These are phyloP conservation scores for Chaetothyriales sp. DNA, from an alignment of 2,329 filamentous ascomycete genomes.

Conservation along the genomic window DNA sequence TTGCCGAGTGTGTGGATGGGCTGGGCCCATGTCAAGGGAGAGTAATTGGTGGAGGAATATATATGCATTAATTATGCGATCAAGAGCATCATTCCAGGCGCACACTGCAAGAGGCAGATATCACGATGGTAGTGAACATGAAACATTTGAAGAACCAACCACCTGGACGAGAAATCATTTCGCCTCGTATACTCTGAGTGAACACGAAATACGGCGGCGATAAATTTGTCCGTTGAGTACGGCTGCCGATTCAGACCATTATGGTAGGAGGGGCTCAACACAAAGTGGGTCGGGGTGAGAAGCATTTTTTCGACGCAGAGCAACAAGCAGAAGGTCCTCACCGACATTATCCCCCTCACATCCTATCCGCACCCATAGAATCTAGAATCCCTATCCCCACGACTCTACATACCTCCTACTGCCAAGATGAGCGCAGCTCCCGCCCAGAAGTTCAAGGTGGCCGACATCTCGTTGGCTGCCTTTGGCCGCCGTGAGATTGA, in stretches of 20 bases:
- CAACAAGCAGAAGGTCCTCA: background rate
- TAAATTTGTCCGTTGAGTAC: too few species aligned
- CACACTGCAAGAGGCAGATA: too few species aligned
- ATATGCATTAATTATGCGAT: too few species aligned
- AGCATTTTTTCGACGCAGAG: background rate
- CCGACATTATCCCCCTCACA: background rate
- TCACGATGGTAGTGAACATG: too few species aligned
- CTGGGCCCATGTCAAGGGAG: background rate
- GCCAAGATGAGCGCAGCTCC: background rate
- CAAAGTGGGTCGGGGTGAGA: background rate
- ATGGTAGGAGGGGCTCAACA: background rate
- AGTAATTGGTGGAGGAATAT: too few species aligned
- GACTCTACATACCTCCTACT: too few species aligned
- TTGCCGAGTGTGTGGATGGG: background rate
- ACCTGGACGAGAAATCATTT: too few species aligned
- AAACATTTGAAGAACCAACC: too few species aligned
- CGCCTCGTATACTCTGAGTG: too few species aligned
- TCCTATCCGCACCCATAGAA: background rate
- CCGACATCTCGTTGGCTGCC: conserved; percentile 91
- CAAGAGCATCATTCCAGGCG: too few species aligned
- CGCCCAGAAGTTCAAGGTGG: conserved; percentile 81
- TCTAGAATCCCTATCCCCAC: background rate
- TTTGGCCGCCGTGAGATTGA: conserved; percentile 93
- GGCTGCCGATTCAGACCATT: too few species aligned
- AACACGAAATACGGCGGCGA: too few species aligned